phyloP scores from a whole-genome alignment of 106 monocot species.

The Vanilla planifolia region DNA sequence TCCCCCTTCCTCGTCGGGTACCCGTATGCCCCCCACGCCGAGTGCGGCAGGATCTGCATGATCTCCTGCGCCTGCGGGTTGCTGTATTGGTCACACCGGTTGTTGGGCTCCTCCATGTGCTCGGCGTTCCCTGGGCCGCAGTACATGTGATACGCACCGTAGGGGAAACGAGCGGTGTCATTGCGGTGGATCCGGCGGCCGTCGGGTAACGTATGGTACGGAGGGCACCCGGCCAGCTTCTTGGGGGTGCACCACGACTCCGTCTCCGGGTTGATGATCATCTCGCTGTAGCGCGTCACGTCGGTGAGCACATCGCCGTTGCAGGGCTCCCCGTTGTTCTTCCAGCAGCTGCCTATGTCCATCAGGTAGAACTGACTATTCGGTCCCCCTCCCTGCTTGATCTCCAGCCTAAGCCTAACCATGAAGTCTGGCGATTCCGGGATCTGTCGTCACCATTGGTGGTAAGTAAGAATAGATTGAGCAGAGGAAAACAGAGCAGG shows the following conservation, averaged over 20 bases:
- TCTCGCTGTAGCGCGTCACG: slow-evolving; percentile 86
- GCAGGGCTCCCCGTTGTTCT: slow-evolving; percentile 68
- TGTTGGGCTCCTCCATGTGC: slow-evolving; percentile 51
- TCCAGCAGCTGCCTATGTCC: slow-evolving; percentile 97
- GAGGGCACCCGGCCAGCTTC: slow-evolving; percentile 45
- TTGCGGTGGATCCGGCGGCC: slow-evolving; percentile 44
- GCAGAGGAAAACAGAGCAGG: not conserved
- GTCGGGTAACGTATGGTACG: slow-evolving; percentile 64
- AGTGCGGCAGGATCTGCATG: slow-evolving; percentile 74
- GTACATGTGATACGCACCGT: slow-evolving; percentile 64
- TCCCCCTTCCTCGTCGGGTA: slow-evolving; percentile 64
- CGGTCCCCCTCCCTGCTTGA: slow-evolving; percentile 51
- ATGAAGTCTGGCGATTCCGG: slow-evolving; percentile 81
- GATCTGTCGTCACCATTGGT: too few relatives aligned
- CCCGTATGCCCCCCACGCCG: slow-evolving; percentile 69
- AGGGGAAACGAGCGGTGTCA: slow-evolving; percentile 43
- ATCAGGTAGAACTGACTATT: slow-evolving; percentile 86
- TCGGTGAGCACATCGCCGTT: slow-evolving; percentile 71
- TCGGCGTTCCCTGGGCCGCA: slow-evolving; percentile 68
- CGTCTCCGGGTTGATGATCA: slow-evolving; percentile 70
- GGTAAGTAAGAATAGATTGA: not conserved
- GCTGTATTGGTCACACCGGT: slow-evolving; percentile 71
- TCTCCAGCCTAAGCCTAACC: slow-evolving; percentile 45
- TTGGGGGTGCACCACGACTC: slow-evolving; percentile 37
- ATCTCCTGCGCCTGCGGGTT: slow-evolving; percentile 87